A percentile compares a stretch with the other conserved stretches of the same genome.
Evolutionary conservation across 2,329 filamentous ascomycete species (phyloP).

Genomic region (Paecilomyces dactylethromorphus): DNA sequence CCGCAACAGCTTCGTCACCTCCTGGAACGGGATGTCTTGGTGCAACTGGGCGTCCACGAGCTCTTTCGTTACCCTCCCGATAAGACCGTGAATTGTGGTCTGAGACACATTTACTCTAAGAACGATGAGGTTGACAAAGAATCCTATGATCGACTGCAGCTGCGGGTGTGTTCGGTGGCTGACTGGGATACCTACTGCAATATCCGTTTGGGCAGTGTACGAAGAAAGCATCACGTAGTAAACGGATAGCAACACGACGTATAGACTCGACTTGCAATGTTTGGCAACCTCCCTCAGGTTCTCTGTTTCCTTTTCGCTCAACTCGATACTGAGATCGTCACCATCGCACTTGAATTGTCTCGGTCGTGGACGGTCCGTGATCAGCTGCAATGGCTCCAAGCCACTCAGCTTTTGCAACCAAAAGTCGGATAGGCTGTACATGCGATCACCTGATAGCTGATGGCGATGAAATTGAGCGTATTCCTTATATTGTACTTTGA

Average conservation of each 20-base stretch:
- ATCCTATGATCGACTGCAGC: conserved; percentile 2
- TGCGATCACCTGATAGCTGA: not conserved
- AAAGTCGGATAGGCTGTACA: not conserved
- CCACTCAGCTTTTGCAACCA: not conserved
- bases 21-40: conserved; percentile 1
- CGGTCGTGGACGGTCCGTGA: not conserved
- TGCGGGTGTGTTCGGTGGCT: not conserved
- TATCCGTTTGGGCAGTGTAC: not conserved
- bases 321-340: not conserved
- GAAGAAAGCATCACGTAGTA: not conserved
- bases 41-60: not conserved
- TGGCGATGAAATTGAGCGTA: not conserved
- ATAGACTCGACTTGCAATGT: not conserved
- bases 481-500: not conserved
- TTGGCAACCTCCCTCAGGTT: not conserved
- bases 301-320: not conserved
- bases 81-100: not conserved
- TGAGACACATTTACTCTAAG: not conserved
- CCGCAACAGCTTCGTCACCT: not conserved
- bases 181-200: not conserved
- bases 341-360: not conserved
- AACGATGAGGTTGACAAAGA: conserved; percentile 4
- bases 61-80: not conserved
- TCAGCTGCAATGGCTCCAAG: not conserved
- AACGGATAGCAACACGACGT: not conserved